A percentile compares a stretch with the other conserved stretches of the same genome.
phyloP scores from a whole-genome alignment of 2,329 filamentous ascomycete species.

The Acrodontium crateriforme region DNA sequence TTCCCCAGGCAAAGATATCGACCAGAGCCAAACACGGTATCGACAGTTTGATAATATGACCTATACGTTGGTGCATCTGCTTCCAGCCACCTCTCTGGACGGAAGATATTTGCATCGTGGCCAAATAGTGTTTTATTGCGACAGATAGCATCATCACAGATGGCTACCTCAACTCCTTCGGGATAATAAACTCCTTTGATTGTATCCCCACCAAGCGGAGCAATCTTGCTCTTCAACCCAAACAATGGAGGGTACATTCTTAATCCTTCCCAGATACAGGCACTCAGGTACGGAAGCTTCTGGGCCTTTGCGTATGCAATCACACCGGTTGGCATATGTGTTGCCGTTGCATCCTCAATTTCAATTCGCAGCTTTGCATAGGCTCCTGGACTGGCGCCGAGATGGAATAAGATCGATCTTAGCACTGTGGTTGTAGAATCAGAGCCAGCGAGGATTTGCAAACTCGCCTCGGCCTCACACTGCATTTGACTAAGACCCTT shows the following conservation, averaged over 20 bases:
- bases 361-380: constrained; percentile 34
- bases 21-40: constrained; percentile 34
- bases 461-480: constrained; percentile 26
- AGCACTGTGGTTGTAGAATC: constrained; percentile 43
- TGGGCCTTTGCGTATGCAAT: constrained; percentile 14
- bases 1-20: constrained; percentile 35
- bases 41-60: constrained; percentile 27
- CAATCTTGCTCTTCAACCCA: constrained; percentile 14
- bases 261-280: constrained; percentile 20
- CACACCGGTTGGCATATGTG: constrained; percentile 3
- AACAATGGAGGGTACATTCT: constrained; percentile 19
- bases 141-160: constrained; percentile 29
- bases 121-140: constrained; percentile 26
- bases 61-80: constrained; percentile 20
- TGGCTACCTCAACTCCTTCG: constrained; percentile 33
- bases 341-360: constrained; percentile 22
- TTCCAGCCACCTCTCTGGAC: constrained; percentile 39
- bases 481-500: constrained; percentile 27
- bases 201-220: constrained; percentile 15
- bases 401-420: constrained; percentile 34
- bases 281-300: constrained; percentile 18
- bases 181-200: constrained; percentile 30
- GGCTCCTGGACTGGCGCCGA: constrained; percentile 33
- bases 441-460: constrained; percentile 38
- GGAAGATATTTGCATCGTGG: constrained; percentile 29